These are phyloP conservation scores for Solanum sejunctum DNA, from an alignment of 257 asterid species.

Conservation along the genomic window DNA sequence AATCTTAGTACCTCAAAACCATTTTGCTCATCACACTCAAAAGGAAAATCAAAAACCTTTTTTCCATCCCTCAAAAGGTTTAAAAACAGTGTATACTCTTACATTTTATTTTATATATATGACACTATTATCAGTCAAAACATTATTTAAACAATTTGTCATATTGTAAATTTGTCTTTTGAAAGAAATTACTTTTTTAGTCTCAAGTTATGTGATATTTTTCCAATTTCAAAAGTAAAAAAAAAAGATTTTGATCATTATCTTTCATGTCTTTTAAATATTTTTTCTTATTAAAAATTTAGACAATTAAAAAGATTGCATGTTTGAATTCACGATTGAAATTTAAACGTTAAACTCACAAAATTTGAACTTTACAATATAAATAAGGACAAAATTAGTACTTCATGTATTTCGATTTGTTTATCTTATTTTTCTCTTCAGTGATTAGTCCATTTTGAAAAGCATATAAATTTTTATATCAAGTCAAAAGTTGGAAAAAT, in stretches of 20 bases:
- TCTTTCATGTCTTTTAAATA: neutral
- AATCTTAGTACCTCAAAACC: neutral
- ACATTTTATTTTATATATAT: neutral
- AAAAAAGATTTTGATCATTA: neutral
- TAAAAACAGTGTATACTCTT: neutral
- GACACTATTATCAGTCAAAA: neutral
- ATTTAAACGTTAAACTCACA: neutral
- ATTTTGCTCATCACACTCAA: neutral
- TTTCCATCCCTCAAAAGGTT: neutral
- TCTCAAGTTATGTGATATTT: neutral
- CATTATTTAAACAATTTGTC: neutral
- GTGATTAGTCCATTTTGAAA: too few relatives aligned
- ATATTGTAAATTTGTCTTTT: neutral
- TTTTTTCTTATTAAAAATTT: neutral
- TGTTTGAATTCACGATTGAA: neutral
- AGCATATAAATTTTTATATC: too few relatives aligned
- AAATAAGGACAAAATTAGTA: too few relatives aligned
- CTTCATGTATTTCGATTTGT: neutral
- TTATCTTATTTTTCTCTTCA: too few relatives aligned
- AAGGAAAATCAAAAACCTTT: neutral
- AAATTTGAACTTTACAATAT: neutral
- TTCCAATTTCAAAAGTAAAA: neutral
- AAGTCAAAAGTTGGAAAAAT: neutral
- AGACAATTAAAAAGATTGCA: too few relatives aligned
- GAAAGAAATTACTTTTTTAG: accelerated